phyloP scores from a whole-genome alignment of 2,329 filamentous ascomycete genomes.

The Neofusicoccum umdonicola region DNA sequence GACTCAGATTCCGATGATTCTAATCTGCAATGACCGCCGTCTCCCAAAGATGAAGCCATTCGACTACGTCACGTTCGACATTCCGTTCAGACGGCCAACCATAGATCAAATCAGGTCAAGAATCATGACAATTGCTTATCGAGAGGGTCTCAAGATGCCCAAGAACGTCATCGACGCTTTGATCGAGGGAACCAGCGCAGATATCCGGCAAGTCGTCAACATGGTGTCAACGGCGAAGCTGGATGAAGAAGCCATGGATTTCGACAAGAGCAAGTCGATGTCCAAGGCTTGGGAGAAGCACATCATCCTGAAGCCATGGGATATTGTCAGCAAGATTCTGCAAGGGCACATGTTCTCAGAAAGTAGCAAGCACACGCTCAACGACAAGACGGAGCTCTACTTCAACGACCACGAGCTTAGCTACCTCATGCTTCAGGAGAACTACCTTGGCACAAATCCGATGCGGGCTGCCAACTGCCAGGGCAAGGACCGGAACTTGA shows the following conservation, averaged over 20 bases:
- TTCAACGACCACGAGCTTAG: constrained; percentile 99
- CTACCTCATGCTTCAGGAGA: constrained; percentile 96
- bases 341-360: constrained; percentile 81
- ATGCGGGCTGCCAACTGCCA: constrained; percentile 60
- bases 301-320: constrained; percentile 94
- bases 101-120: constrained; percentile 87
- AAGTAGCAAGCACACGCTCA: constrained; percentile 80
- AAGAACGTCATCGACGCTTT: constrained; percentile 82
- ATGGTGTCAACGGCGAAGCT: constrained; percentile 95
- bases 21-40: constrained; percentile 95
- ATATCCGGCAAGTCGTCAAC: constrained; percentile 97
- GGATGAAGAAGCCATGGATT: constrained; percentile 76
- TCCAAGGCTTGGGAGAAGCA: constrained; percentile 99
- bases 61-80: constrained; percentile 77
- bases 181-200: constrained; percentile 91
- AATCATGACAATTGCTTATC: constrained; percentile 91
- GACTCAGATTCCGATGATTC: constrained; percentile 88
- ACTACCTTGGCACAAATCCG: constrained; percentile 85
- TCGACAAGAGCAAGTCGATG: constrained; percentile 86
- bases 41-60: constrained; percentile 98
- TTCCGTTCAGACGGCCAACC: constrained; percentile 85
- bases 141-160: constrained; percentile 85
- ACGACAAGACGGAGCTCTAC: constrained; percentile 97
- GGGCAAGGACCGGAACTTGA: constrained; percentile 70
- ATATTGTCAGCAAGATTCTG: constrained; percentile 92